Conservation (phyloP, 2,329 filamentous ascomycete genomes). For the Xylariaceae sp. region DNA sequence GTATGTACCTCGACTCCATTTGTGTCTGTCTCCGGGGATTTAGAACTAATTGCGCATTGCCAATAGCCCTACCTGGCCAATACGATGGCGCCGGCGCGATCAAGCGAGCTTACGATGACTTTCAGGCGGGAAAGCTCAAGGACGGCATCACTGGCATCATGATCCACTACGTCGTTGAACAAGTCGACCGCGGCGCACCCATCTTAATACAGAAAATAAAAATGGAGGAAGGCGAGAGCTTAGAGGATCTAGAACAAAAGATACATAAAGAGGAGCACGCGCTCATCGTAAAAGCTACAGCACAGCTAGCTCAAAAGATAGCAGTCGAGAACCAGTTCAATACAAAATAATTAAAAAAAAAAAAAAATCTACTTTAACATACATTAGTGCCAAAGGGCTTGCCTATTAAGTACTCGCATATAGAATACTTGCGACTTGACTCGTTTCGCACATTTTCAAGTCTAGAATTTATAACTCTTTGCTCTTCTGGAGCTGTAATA, state of each 20-base stretch:
- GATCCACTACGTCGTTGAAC: constrained; percentile 64
- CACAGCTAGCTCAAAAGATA: constrained; percentile 23
- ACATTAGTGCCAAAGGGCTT: too few species aligned
- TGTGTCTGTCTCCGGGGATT: background rate
- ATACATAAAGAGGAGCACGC: constrained; percentile 65
- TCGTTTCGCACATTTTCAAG: too few species aligned
- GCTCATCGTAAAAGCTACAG: constrained; percentile 63
- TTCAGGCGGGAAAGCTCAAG: constrained; percentile 50
- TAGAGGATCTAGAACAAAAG: constrained; percentile 58
- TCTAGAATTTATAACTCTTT: too few species aligned
- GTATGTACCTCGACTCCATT: constrained; percentile 1
- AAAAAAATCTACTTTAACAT: too few species aligned
- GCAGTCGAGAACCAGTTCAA: constrained; percentile 17
- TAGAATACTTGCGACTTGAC: too few species aligned
- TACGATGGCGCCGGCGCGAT: constrained; percentile 71
- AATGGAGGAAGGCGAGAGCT: constrained; percentile 50
- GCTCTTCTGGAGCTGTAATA: too few species aligned
- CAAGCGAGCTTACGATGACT: constrained; percentile 63
- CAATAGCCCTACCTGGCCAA: constrained; percentile 33
- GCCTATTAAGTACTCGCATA: too few species aligned
- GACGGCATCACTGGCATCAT: constrained; percentile 66
- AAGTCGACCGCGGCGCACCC: constrained; percentile 66
- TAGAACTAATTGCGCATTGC: background rate
- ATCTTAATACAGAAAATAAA: constrained; percentile 61
- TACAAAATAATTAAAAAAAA: constrained; percentile 14